Base-by-base conservation (phyloP, 1,139 yeast species). In the Yamadazyma dendronema region DNA sequence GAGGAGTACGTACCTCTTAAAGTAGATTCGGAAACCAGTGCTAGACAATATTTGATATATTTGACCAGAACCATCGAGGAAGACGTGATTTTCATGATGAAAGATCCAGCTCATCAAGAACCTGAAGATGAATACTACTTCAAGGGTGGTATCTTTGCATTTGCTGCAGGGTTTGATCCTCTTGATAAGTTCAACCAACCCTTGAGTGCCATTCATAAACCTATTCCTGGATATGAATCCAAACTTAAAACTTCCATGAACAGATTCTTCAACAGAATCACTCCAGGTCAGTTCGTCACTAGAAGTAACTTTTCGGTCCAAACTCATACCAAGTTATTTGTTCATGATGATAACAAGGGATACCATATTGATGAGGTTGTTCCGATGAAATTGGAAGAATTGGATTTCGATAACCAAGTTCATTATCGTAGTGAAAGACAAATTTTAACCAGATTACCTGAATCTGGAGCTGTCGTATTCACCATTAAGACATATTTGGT, bases 101-200 rank as follows among this genome's bases (percentile, higher is more conserved):
- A 72, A 40, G 84, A 81, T 49, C 68, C 70, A 2, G 31, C 49
- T 1, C 50, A 59, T 26, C 59, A 57, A 9, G 51, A 61, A 11
- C 67, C 62, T 28, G 69, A 66, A 11, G 72, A 71, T 30, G 86
- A 84, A 56, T 84, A 82, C 55, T 69, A 70, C 40, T 68, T 82
- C 51, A 73, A 83, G 43, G 84, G 77, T 0, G 87, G 86, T 0
- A 64, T 78, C 0, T 75, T 82, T 52, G 80, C 80, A 3, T 84
- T 82, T 61, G 89, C 94, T 0, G 81, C 85, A 3, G 94, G 92
- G 0, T 85, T 85, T 55, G 74, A 81, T 46, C 92, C 90, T 2
- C 51, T 56, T 6, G 70, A 65, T 28, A 72, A 83, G 40, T 69
- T 82, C 50, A 67, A 77, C 43, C 65, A 57, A 33, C 83, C 83